A percentile compares a stretch with the other conserved stretches of the same genome.
Evolutionary conservation across 2,329 filamentous ascomycete genomes (phyloP).

Genomic region (Parascedosporium putredinis): DNA sequence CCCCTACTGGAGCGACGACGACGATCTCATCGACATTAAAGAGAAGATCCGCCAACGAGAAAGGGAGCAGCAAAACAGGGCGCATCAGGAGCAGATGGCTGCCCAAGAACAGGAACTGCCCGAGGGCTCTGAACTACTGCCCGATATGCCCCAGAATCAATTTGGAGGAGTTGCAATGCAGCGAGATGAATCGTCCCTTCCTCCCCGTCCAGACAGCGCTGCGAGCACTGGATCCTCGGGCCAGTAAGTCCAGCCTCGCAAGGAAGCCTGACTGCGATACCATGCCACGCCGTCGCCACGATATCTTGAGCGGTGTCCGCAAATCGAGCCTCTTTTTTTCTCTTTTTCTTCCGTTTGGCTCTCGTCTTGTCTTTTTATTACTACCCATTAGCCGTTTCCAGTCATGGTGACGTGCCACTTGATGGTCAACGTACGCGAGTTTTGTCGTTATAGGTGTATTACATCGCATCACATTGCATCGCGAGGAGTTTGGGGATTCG

Average conservation of each 20-base stretch:
- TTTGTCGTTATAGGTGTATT: neutral
- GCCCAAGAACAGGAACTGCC: slow-evolving; percentile 4
- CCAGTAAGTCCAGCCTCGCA: neutral
- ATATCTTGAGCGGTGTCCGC: neutral
- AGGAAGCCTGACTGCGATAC: too few relatives aligned
- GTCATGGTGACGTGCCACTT: neutral
- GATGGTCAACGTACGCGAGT: neutral
- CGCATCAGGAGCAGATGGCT: slow-evolving; percentile 15
- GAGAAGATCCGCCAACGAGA: slow-evolving; percentile 48
- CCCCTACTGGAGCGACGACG: slow-evolving; percentile 53
- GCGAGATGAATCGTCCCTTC: slow-evolving; percentile 6
- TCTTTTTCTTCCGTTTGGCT: neutral
- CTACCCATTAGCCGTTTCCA: neutral
- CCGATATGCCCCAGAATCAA: slow-evolving; percentile 5
- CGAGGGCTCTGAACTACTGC: slow-evolving; percentile 3
- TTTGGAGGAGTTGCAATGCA: slow-evolving; percentile 8
- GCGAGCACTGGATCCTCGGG: slow-evolving; percentile 8
- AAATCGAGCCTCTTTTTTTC: neutral
- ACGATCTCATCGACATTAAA: slow-evolving; percentile 50
- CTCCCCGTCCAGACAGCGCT: slow-evolving; percentile 6
- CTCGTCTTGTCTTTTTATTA: too few relatives aligned
- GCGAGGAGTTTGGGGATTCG: slow-evolving; percentile 4
- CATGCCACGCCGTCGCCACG: neutral
- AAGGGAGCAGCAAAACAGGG: slow-evolving; percentile 34
- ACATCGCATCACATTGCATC: slow-evolving; percentile 5